Percentiles rank a stretch among this genome's conserved stretches.
These are phyloP conservation scores for Beta lomatogona DNA, from an alignment of 179 eudicot species.

Conservation along the genomic window DNA sequence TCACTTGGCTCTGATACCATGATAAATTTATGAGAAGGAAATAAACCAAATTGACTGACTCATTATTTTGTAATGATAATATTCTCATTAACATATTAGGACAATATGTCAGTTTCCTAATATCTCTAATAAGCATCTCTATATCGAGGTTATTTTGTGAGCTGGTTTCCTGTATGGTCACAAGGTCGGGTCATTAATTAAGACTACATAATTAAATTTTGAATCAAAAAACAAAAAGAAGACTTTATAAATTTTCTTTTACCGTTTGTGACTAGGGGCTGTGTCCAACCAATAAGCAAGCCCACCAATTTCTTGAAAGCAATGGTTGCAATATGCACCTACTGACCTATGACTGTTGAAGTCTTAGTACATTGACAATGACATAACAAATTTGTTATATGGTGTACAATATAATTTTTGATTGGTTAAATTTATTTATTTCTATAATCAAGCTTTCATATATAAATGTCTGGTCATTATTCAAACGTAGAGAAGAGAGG, in stretches of 20 bases:
- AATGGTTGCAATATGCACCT: conserved; percentile 23
- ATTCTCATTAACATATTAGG: too few relatives aligned
- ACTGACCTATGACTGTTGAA: conserved; percentile 25
- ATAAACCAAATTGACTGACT: too few relatives aligned
- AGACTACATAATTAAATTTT: too few relatives aligned
- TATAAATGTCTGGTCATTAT: not conserved
- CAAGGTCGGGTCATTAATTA: too few relatives aligned
- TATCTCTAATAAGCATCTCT: too few relatives aligned
- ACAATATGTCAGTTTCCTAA: too few relatives aligned
- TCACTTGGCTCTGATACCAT: not conserved
- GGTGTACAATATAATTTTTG: not conserved
- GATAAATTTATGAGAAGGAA: not conserved
- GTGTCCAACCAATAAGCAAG: conserved; percentile 29
- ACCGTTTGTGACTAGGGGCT: conserved; percentile 30
- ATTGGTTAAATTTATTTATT: not conserved
- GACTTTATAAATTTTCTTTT: not conserved
- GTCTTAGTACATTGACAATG: conserved; percentile 41
- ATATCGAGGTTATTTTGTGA: too few relatives aligned
- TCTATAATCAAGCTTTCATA: conserved; percentile 8
- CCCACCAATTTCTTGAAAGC: conserved; percentile 39
- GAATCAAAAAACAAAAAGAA: too few relatives aligned
- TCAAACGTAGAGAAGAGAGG: conserved; percentile 22
- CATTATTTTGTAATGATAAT: too few relatives aligned
- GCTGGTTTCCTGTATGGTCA: too few relatives aligned
- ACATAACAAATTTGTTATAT: conserved; percentile 20